Conservation (phyloP, 148 eudicot genomes). For the Rhododendron ovatum region DNA sequence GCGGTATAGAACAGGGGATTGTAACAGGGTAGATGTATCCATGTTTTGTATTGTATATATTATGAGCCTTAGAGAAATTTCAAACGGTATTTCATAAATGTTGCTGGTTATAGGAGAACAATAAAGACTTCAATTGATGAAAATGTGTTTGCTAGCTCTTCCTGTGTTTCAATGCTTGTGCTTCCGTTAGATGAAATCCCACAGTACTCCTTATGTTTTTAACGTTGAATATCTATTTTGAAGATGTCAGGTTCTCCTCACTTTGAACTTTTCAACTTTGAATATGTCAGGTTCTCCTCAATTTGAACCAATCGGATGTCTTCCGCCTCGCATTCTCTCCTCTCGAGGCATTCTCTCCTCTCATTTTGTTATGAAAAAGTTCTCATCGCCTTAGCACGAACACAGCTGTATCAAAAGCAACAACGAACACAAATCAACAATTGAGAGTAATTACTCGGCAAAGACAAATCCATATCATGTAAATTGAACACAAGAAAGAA, state of each 20-base stretch:
- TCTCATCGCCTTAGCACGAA: too few species aligned
- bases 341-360: too few species aligned
- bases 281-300: too few species aligned
- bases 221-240: too few species aligned
- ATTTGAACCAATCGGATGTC: too few species aligned
- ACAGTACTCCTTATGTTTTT: neutral
- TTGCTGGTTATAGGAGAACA: neutral
- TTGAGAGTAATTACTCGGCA: neutral
- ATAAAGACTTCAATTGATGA: neutral
- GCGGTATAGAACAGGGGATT: neutral
- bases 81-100: neutral
- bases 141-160: neutral
- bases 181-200: neutral
- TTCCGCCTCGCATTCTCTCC: too few species aligned
- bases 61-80: neutral
- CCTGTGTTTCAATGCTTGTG: neutral
- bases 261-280: too few species aligned
- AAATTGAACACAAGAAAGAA: neutral
- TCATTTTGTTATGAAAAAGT: too few species aligned
- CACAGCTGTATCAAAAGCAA: neutral
- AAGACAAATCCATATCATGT: neutral
- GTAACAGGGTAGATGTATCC: neutral
- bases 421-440: neutral
- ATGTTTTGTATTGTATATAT: neutral
- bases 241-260: too few species aligned